Evolutionary conservation across 2,329 filamentous ascomycete species (phyloP).

Genomic region (Cladobotryum mycophilum): DNA sequence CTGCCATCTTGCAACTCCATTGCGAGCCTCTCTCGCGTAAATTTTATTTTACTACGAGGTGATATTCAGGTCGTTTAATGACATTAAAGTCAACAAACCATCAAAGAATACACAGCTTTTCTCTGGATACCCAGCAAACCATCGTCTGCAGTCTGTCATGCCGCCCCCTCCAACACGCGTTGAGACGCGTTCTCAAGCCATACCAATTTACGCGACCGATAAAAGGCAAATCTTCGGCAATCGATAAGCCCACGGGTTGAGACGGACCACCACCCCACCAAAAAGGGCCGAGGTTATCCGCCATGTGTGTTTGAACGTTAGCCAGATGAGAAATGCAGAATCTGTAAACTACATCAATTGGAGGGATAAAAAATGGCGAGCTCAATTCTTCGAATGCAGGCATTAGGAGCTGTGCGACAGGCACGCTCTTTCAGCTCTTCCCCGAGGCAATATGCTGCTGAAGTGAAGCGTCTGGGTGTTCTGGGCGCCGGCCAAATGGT

Average conservation of each 20-base stretch:
- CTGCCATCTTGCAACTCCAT: conserved; percentile 51
- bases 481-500: conserved; percentile 97
- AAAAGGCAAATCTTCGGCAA: conserved; percentile 13
- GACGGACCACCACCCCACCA: conserved; percentile 11
- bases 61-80: neutral
- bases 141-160: neutral
- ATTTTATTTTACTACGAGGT: conserved; percentile 5
- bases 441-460: conserved; percentile 52
- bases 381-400: conserved; percentile 32
- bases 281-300: conserved; percentile 40
- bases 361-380: conserved; percentile 29
- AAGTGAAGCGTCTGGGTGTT: conserved; percentile 84
- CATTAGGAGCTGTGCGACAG: conserved; percentile 31
- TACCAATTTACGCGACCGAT: conserved; percentile 12
- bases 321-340: too few species aligned
- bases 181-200: conserved; percentile 16
- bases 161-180: conserved; percentile 15
- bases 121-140: neutral
- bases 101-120: neutral
- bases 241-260: conserved; percentile 5
- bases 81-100: neutral
- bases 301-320: neutral
- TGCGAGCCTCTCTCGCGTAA: conserved; percentile 5
- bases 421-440: conserved; percentile 64
- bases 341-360: neutral